These are phyloP conservation scores for Daldinia sp. DNA, from an alignment of 2,329 filamentous ascomycete genomes.

Conservation along the genomic window DNA sequence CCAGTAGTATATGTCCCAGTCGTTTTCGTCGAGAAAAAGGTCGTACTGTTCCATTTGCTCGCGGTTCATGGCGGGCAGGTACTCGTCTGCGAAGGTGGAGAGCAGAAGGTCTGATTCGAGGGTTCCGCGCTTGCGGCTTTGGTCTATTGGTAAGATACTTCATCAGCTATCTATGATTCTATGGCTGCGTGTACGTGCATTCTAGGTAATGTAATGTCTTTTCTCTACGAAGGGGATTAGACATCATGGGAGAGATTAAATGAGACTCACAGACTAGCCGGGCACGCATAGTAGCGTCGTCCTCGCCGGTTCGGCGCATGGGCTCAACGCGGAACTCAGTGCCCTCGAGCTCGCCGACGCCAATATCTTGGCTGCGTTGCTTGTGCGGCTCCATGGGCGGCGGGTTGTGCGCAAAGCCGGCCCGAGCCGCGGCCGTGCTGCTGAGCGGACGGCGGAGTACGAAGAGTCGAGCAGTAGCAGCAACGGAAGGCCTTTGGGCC, in stretches of 20 bases:
- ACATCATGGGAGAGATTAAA: neutral
- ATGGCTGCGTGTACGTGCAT: conserved; percentile 14
- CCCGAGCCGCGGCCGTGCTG: conserved; percentile 37
- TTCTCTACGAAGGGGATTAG: no score
- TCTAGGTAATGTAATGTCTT: no score
- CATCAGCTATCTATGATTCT: neutral
- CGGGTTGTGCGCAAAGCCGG: conserved; percentile 41
- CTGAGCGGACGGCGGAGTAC: conserved; percentile 38
- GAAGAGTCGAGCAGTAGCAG: conserved; percentile 7
- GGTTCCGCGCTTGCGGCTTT: conserved; percentile 95
- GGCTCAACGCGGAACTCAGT: conserved; percentile 90
- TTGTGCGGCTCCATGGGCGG: conserved; percentile 50
- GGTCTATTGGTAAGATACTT: conserved; percentile 72
- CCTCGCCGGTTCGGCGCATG: conserved; percentile 85
- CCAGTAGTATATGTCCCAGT: conserved; percentile 99
- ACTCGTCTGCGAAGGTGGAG: conserved; percentile 88
- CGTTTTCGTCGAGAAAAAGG: conserved; percentile 95
- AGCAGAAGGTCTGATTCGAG: conserved; percentile 96
- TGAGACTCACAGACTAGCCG: conserved; percentile 75
- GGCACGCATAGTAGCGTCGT: conserved; percentile 86
- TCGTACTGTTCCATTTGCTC: conserved; percentile 87
- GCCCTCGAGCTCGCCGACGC: conserved; percentile 88
- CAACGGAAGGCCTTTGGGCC: conserved; percentile 30
- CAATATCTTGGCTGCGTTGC: conserved; percentile 67
- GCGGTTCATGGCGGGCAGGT: conserved; percentile 79